phyloP scores from a whole-genome alignment of 768 basidiomycete genomes.

The Hirschioporus abietinus region DNA sequence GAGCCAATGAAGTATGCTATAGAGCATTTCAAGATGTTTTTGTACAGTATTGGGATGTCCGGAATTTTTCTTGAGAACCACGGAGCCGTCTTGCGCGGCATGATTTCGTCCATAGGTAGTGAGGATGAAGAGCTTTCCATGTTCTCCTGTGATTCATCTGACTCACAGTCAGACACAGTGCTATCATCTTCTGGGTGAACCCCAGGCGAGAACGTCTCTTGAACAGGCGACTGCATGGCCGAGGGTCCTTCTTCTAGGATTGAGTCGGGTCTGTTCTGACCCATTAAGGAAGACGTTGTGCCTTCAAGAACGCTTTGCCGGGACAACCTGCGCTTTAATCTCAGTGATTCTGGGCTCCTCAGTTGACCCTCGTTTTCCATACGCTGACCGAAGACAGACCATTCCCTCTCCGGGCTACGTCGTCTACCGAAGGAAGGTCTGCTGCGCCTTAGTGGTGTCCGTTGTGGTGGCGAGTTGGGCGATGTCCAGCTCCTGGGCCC shows the following conservation, averaged over 20 bases:
- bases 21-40: constrained; percentile 85
- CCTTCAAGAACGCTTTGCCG: constrained; percentile 1
- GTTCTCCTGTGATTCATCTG: constrained; percentile 12
- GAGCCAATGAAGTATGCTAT: constrained; percentile 87
- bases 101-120: background rate
- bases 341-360: constrained; percentile 9
- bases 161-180: constrained; percentile 11
- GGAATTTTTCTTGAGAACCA: constrained; percentile 23
- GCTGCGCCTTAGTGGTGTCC: background rate
- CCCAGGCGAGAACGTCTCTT: constrained; percentile 5
- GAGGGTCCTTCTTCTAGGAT: background rate
- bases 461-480: background rate
- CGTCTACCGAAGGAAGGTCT: background rate
- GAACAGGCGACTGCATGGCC: background rate
- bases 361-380: constrained; percentile 62
- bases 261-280: background rate
- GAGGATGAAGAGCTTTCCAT: background rate
- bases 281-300: background rate
- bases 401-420: constrained; percentile 26
- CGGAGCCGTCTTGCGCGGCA: background rate
- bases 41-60: constrained; percentile 44
- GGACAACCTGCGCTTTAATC: background rate
- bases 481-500: background rate
- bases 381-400: constrained; percentile 66
- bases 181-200: background rate